Percentiles rank a stretch among this genome's conserved stretches.
These are phyloP conservation scores for Sclerotinia trifoliorum DNA, from an alignment of 2,329 filamentous ascomycete genomes.

Conservation along the genomic window DNA sequence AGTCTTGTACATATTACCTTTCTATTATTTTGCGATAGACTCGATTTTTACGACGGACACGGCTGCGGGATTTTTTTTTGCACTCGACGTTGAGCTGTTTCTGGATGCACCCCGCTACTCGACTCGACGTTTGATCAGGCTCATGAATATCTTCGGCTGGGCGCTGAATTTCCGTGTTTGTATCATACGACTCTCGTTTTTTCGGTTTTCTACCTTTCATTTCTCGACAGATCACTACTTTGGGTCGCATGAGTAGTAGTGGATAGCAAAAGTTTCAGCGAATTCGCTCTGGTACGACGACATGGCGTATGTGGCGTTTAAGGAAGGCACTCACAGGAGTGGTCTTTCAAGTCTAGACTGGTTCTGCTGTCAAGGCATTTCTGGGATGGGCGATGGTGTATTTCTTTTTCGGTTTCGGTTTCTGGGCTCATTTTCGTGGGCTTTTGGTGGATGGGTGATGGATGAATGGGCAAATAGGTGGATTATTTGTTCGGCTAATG, in stretches of 20 bases:
- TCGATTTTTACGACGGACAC: constrained; percentile 29
- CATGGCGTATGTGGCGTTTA: constrained; percentile 37
- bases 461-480: constrained; percentile 8
- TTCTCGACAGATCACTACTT: constrained; percentile 30
- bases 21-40: constrained; percentile 37
- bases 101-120: constrained; percentile 24
- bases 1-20: constrained; percentile 40
- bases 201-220: constrained; percentile 23
- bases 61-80: constrained; percentile 28
- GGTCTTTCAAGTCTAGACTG: constrained; percentile 33
- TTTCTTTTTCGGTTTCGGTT: constrained; percentile 30
- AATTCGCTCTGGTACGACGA: constrained; percentile 38
- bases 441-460: constrained; percentile 25
- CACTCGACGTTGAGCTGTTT: constrained; percentile 29
- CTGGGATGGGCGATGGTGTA: constrained; percentile 36
- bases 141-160: constrained; percentile 28
- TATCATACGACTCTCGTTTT: constrained; percentile 41
- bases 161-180: constrained; percentile 36
- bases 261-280: constrained; percentile 40
- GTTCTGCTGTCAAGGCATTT: constrained; percentile 36
- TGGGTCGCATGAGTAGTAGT: constrained; percentile 35
- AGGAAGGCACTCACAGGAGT: constrained; percentile 33
- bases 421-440: constrained; percentile 30
- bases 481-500: constrained; percentile 24
- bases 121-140: constrained; percentile 28